phyloP scores from a whole-genome alignment of 2,329 filamentous ascomycete species.

The Rhinocladiella similis region DNA sequence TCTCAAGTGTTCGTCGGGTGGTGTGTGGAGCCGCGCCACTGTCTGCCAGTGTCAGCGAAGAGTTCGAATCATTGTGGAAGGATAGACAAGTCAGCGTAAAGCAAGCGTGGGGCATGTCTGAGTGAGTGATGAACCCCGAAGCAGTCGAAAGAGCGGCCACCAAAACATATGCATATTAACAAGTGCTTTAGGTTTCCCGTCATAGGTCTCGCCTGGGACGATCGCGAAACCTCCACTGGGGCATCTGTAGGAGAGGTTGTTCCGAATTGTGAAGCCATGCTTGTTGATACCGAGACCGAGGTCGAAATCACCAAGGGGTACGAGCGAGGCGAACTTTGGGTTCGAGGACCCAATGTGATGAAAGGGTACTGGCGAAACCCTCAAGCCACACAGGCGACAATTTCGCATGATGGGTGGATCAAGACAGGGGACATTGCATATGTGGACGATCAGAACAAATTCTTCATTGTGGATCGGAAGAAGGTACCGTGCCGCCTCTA shows the following conservation, averaged over 20 bases:
- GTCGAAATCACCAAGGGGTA: neutral
- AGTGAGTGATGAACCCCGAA: constrained; percentile 36
- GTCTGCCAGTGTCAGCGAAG: constrained; percentile 41
- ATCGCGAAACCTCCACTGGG: neutral
- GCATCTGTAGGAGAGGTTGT: constrained; percentile 65
- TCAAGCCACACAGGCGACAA: constrained; percentile 52
- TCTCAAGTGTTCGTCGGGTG: constrained; percentile 46
- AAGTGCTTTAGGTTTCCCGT: neutral
- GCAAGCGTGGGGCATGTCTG: constrained; percentile 59
- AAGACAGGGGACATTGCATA: constrained; percentile 62
- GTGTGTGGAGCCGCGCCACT: constrained; percentile 53
- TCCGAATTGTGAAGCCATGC: constrained; percentile 67
- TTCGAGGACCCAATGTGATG: constrained; percentile 57
- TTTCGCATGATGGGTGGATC: constrained; percentile 57
- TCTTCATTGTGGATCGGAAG: constrained; percentile 69
- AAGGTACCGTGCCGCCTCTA: no score
- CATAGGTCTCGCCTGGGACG: neutral
- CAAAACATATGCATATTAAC: no score
- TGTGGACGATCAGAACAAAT: constrained; percentile 13
- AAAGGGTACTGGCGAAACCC: constrained; percentile 60
- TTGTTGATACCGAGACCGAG: constrained; percentile 49
- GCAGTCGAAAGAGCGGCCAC: neutral
- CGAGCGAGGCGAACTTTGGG: constrained; percentile 49
- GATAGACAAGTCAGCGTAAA: constrained; percentile 40
- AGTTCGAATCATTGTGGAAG: constrained; percentile 44